Evolutionary conservation across 78 protist genomes (phyloP).

Genomic region (Dictyostelium intermedium): DNA sequence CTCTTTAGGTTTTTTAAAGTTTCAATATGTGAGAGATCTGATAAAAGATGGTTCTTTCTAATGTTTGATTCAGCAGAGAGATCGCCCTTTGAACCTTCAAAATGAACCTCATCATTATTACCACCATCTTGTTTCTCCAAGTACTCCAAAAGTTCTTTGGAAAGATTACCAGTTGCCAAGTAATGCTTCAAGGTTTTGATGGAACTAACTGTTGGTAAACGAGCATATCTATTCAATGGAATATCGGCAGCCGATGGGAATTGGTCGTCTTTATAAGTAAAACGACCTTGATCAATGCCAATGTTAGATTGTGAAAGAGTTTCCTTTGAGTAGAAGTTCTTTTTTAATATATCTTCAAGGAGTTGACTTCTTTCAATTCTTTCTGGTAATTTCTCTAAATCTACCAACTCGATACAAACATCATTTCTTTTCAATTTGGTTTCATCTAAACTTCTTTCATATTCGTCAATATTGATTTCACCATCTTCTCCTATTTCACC

Average conservation of each 20-base stretch:
- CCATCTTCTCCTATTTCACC: background rate
- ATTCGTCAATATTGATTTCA: background rate
- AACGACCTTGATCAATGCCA: background rate
- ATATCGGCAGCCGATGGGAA: background rate
- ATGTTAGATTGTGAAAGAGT: background rate
- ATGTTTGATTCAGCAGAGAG: background rate
- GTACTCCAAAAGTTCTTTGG: slow-evolving; percentile 29
- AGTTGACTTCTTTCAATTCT: background rate
- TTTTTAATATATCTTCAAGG: background rate
- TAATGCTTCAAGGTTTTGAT: slow-evolving; percentile 6
- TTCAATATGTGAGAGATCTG: slow-evolving; percentile 22
- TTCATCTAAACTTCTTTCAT: background rate
- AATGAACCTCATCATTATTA: no score
- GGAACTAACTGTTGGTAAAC: slow-evolving; percentile 20
- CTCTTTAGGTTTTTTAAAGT: background rate
- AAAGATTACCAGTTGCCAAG: background rate
- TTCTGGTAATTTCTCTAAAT: background rate
- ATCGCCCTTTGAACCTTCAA: no score
- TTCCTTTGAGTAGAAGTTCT: background rate
- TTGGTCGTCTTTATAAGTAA: background rate
- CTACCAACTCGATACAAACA: background rate
- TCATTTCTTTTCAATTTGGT: background rate
- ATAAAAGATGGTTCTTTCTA: background rate
- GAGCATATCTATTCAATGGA: background rate
- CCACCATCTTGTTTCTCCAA: background rate